Percentiles rank a stretch among this genome's conserved stretches.
Evolutionary conservation across 192 early-diverging fungal species (phyloP).

Genomic region (Diversispora epigaea): DNA sequence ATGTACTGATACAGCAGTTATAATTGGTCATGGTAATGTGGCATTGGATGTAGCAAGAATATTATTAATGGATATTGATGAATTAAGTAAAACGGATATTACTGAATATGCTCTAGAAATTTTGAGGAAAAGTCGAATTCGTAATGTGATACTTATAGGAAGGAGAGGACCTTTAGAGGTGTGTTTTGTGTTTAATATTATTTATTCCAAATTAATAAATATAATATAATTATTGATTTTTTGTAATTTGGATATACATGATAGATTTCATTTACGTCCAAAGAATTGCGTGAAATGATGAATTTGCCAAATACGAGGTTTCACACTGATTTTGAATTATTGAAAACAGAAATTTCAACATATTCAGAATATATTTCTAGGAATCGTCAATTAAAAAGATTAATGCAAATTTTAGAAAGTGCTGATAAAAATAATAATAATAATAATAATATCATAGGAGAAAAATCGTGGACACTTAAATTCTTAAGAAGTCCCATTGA

Average conservation of each 20-base stretch:
- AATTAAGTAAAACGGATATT: conserved; percentile 83
- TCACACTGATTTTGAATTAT: conserved; percentile 57
- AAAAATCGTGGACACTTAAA: conserved; percentile 68
- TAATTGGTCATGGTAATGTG: conserved; percentile 95
- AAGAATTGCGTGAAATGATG: conserved; percentile 94
- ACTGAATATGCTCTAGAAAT: conserved; percentile 68
- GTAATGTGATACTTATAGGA: conserved; percentile 85
- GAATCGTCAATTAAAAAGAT: conserved; percentile 72
- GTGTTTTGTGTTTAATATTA: not conserved
- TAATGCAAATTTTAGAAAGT: conserved; percentile 80
- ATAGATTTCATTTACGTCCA: conserved; percentile 86
- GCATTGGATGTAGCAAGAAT: conserved; percentile 90
- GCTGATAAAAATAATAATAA: conserved; percentile 48
- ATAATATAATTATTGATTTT: not conserved
- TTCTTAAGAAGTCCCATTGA: conserved; percentile 73
- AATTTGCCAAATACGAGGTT: conserved; percentile 65
- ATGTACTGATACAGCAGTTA: conserved; percentile 68
- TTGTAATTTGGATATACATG: not conserved
- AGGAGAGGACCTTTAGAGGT: conserved; percentile 92
- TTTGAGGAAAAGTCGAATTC: conserved; percentile 65
- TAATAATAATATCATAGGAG: conserved; percentile 30
- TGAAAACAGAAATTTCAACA: conserved; percentile 55
- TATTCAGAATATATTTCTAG: conserved; percentile 39
- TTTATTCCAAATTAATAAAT: not conserved
- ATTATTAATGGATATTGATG: conserved; percentile 68